phyloP scores from a whole-genome alignment of 148 eudicot genomes.

The Diospyros lotus region DNA sequence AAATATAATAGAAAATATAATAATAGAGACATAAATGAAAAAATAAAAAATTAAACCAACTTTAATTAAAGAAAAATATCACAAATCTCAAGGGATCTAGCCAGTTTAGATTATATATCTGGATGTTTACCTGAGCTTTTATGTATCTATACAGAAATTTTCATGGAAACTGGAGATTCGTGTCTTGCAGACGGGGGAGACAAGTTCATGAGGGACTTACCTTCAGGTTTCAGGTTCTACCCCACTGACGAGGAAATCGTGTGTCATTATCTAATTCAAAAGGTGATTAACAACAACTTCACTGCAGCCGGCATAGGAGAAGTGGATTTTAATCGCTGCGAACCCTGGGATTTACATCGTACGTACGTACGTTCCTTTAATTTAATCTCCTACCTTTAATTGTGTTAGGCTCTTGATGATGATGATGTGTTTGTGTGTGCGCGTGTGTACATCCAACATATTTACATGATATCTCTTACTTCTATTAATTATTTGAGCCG shows the following conservation, averaged over 20 bases:
- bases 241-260: conserved; percentile 29
- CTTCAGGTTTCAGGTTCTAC: conserved; percentile 24
- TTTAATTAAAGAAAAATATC: no score
- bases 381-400: no score
- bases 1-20: no score
- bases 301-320: conserved; percentile 19
- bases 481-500: neutral
- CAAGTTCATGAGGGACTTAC: conserved; percentile 11
- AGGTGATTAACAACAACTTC: conserved; percentile 16
- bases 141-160: no score
- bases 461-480: neutral
- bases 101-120: no score
- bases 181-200: neutral
- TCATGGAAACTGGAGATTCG: conserved; percentile 8
- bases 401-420: no score
- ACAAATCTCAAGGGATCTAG: no score
- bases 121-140: no score
- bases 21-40: no score
- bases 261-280: conserved; percentile 13
- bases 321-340: conserved; percentile 27
- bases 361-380: neutral
- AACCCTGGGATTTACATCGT: conserved; percentile 32
- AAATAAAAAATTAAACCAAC: no score
- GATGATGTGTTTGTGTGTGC: no score
- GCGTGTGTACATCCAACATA: no score